Evolutionary conservation across 768 basidiomycete genomes (phyloP).

Genomic region (Suillus tomentosus): DNA sequence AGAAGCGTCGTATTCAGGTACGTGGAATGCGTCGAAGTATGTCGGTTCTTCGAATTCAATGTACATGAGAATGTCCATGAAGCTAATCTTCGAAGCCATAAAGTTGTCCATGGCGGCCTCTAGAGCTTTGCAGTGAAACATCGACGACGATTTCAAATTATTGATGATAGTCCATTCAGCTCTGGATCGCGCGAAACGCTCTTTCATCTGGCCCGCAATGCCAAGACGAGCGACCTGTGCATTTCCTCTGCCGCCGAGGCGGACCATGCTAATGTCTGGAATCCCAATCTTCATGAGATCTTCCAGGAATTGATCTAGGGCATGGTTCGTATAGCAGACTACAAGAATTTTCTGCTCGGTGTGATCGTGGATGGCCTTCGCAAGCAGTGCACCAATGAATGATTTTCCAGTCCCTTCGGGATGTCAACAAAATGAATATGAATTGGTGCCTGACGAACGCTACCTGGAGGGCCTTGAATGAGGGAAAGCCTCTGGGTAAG

Average conservation of each 20-base stretch:
- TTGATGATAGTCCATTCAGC: conserved; percentile 47
- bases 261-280: conserved; percentile 47
- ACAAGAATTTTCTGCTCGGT: conserved; percentile 58
- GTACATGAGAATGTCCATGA: conserved; percentile 41
- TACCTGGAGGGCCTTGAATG: conserved; percentile 75
- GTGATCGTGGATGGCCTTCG: conserved; percentile 56
- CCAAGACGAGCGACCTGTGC: conserved; percentile 45
- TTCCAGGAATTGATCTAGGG: conserved; percentile 69
- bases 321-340: conserved; percentile 76
- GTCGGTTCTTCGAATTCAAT: conserved; percentile 54
- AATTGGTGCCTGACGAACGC: conserved; percentile 18
- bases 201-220: conserved; percentile 35
- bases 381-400: conserved; percentile 68
- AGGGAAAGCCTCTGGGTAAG: conserved; percentile 58
- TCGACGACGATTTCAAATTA: conserved; percentile 29
- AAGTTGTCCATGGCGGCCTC: conserved; percentile 33
- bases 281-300: conserved; percentile 65
- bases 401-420: conserved; percentile 70
- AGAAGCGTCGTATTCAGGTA: conserved; percentile 38
- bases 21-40: conserved; percentile 47
- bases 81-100: conserved; percentile 20
- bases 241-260: conserved; percentile 60
- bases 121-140: conserved; percentile 22
- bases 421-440: background rate
- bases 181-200: conserved; percentile 24